Evolutionary conservation across 148 eudicot species (phyloP), one percentile per base, ranked within the genome.

Genomic region (Pouteria glomerata): DNA sequence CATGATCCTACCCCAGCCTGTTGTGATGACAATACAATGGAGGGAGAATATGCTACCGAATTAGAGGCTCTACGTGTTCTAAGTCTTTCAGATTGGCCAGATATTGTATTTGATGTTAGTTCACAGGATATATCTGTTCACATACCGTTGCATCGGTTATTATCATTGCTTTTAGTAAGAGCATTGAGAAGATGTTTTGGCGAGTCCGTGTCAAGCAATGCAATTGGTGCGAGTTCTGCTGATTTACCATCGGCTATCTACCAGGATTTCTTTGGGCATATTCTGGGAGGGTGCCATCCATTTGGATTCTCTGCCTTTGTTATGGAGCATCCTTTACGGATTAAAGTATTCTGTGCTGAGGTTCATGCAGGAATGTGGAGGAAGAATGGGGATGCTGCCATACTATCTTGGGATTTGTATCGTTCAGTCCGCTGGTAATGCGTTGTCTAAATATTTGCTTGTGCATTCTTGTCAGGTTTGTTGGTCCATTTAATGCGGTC

Each of bases 361-460:
- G 92, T 96, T 67, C 94, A 83, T 73, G 97, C 99, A 80, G 97
- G 97, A 37, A 92, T 96, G 97, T 96, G 99, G 99, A 85, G 89
- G 70, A 90, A 86, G 77, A 96, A 96, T 83, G 99, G 97, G 30
- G 99, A 96, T 77, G 81, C 89, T 77, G 88, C 99, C 44, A 67
- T 78, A 71, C 47, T 88, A 63, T 87, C 85, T 63, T 85, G 75
- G 73, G 93, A 96, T 57, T 88, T 87, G 90, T 96, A 96, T 70
- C 96, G 90, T 57, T 82, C 97, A 63, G 90, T 85, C 74, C 95
- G 90, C 80, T 90, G 99, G 99, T 96, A 80, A n/a, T n/a, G n/a
- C n/a, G n/a, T n/a, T 55, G 29, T 55, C 34, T 27, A 8, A 39
- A 5, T 39, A 24, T 24, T 42, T 21, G 3, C 15, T 6, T 55